Evolutionary conservation across 2,329 filamentous ascomycete species (phyloP), one percentile per base, ranked within the genome.

Genomic region (Curvularia eragrostidis): DNA sequence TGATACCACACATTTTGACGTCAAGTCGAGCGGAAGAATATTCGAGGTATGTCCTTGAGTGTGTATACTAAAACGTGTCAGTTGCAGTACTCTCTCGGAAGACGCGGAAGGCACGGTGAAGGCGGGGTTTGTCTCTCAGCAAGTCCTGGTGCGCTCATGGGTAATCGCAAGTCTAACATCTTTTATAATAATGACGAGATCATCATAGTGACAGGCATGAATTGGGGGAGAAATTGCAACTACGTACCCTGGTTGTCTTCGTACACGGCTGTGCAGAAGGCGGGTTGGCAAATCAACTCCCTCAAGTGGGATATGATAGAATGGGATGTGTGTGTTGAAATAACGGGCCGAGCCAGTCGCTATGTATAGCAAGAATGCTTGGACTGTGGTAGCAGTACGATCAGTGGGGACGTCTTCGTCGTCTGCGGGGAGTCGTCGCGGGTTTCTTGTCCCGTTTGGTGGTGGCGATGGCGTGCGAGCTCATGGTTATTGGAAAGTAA

Each of bases 1-100:
- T 79, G 64, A 83, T 83, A 49, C 81, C 81, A 65, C 81, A 83
- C 81, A 83, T 83, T 32, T 61, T 79, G 73, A 58, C 50, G 51
- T 52, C 50, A 51, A 21, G 42, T 10, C 10, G 28, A 30, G 34
- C 38, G 28, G 30, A 26, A 30, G 46, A n/a, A 18, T 32, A 24
- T 44, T 26, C 38, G 30, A 42, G 46, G 26, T 51, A 41, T 36
- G 19, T 36, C 41, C 21, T 38, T n/a, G 7, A 42, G 36, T 43
- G 43, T 52, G 7, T 49, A 42, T 73, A 44, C 52, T 58, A 38
- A 55, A 54, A 50, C 52, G 48, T 47, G 65, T 74, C 65, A 73
- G 70, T 64, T 54, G 48, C 49, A 57, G 58, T 63, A 48, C 57
- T 49, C 38, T 52, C 51, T 42, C 46, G 46, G 49, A 56, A 58